Base-by-base conservation (phyloP, 2,329 filamentous ascomycete genomes). In the Cercospora janseana region DNA sequence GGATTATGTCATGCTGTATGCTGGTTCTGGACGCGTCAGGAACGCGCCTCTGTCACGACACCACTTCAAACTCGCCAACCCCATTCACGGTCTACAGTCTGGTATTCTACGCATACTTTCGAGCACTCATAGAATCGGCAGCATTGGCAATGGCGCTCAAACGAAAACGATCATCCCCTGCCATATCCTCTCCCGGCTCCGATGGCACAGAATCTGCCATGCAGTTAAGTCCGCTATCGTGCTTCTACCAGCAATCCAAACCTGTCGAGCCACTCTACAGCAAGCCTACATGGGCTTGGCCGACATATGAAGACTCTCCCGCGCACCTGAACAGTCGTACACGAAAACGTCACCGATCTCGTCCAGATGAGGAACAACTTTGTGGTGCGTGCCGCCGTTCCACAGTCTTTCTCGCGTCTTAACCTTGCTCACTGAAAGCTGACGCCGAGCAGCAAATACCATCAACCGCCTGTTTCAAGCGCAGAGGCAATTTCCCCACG, bases 351-450 rank as follows among this genome's bases (percentile, higher is more conserved):
- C 75, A 83, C 63, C 31, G 31, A 9, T 76, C 78, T 60, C 72
- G 80, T 35, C 81, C 80, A 0, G 74, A 80, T 46, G 79, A 81
- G 47, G 68, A 74, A 46, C 65, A 71, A 12, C 73, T 83, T 49
- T 77, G 81, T 62, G 74, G 80, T 82, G 67, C 58, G 71, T 56
- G 21, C 41, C 49, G 43, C 43, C 58, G 46, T 16, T 18, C 20
- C 23, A 20, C 34, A 16, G 50, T 21, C 31, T 21, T 23, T 6
- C 34, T 52, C 12, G 45, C 34, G 43, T 51, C 53, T 16, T 42
- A 38, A 7, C 16, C 34, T 18, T 21, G 18, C 24, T 59, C 41
- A 49, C 51, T 61, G 53, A 61, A n/a, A 44, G 43, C 51, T 32
- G 31, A 46, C 45, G 34, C 32, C n/a, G 27, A 34, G 34, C 51